Evolutionary conservation across 345 rosid genomes (phyloP).

Genomic region (Limnanthes douglasii): DNA sequence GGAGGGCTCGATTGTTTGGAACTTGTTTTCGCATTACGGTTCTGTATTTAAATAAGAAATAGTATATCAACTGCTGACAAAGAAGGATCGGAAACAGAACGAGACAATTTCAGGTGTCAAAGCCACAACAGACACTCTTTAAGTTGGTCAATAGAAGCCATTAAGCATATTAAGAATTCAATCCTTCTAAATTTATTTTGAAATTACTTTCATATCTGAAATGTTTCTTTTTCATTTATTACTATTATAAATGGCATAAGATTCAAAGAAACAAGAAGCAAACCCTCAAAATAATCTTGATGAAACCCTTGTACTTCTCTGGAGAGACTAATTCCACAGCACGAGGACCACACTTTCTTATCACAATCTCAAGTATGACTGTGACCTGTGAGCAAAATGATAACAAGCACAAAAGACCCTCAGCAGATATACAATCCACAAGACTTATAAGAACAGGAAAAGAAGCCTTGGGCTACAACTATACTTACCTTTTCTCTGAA

Average conservation of each 20-base stretch:
- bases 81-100: not conserved
- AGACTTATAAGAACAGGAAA: not conserved
- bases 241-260: not conserved
- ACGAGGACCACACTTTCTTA: constrained; percentile 70
- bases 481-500: constrained; percentile 60
- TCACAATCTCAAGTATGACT: constrained; percentile 68
- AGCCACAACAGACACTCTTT: not conserved
- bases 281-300: constrained; percentile 74
- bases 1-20: constrained; percentile 21
- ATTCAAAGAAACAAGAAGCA: constrained; percentile 1
- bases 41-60: constrained; percentile 27
- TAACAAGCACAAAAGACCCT: not conserved
- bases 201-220: not conserved
- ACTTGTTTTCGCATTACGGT: constrained; percentile 41
- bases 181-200: not conserved
- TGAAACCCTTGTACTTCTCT: constrained; percentile 53
- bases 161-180: not conserved
- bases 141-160: not conserved
- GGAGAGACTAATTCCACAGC: constrained; percentile 53
- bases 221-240: not conserved
- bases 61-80: not conserved
- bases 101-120: not conserved
- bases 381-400: constrained; percentile 38
- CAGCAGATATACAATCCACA: not conserved
- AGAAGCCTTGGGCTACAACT: not conserved